Evolutionary conservation across 495 filamentous ascomycete species (phyloP).

Genomic region (Polyplosphaeria fusca): DNA sequence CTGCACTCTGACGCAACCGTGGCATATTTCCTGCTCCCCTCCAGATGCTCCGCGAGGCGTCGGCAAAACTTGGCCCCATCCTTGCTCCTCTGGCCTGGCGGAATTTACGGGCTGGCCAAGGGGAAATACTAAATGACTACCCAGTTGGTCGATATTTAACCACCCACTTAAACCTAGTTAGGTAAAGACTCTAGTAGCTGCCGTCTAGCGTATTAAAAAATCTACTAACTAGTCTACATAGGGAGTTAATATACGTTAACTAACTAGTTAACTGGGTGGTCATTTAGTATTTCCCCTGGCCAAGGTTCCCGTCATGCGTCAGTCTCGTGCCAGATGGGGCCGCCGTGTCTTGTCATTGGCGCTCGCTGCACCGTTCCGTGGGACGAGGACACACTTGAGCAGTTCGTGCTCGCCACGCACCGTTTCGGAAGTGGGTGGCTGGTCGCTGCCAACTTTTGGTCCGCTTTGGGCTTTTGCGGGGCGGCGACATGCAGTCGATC

Average conservation of each 20-base stretch:
- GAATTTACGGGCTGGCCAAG: conserved; percentile 6
- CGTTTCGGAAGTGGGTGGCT: background rate
- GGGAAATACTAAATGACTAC: too few relatives aligned
- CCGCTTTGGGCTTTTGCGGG: conserved; percentile 1
- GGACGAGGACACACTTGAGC: background rate
- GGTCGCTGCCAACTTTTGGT: background rate
- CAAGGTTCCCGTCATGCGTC: conserved; percentile 1
- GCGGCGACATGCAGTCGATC: conserved; percentile 4
- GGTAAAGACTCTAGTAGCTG: too few relatives aligned
- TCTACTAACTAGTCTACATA: too few relatives aligned
- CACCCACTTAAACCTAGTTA: too few relatives aligned
- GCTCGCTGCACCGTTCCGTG: conserved; percentile 12
- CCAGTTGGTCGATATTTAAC: too few relatives aligned
- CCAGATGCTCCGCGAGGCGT: conserved; percentile 4
- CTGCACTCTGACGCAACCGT: conserved; percentile 20
- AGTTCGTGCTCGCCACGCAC: background rate
- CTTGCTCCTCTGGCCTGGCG: conserved; percentile 3
- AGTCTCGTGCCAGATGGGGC: background rate
- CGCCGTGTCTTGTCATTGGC: background rate
- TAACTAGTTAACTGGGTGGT: too few relatives aligned
- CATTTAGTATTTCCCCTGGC: too few relatives aligned
- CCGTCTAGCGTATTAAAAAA: too few relatives aligned
- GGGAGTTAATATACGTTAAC: too few relatives aligned
- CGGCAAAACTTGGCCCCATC: conserved; percentile 27
- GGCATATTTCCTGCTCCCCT: conserved; percentile 7